Conservation (phyloP, 2,329 filamentous ascomycete species). For the Penicillium expansum region DNA sequence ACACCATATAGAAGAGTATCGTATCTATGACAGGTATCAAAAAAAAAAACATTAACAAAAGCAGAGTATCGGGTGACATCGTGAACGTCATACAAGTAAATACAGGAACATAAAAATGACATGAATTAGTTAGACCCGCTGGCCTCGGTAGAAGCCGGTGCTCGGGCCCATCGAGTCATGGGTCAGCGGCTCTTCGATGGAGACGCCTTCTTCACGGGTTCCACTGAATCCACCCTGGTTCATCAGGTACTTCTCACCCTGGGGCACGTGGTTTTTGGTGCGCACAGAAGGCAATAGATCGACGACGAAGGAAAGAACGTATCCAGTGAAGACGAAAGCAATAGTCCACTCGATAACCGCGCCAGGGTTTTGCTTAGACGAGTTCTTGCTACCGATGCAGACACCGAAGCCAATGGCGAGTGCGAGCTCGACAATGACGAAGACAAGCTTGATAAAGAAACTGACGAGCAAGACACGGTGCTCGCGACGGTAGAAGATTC, state of each 20-base stretch:
- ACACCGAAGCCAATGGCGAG: constrained; percentile 68
- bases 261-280: constrained; percentile 52
- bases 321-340: constrained; percentile 81
- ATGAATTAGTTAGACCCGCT: constrained; percentile 23
- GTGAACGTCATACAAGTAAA: constrained; percentile 5
- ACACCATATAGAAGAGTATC: too few species aligned
- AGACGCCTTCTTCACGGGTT: constrained; percentile 14
- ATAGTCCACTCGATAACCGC: constrained; percentile 79
- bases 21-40: constrained; percentile 2
- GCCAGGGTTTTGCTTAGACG: constrained; percentile 58
- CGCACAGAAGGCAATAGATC: constrained; percentile 78
- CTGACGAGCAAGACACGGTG: constrained; percentile 70
- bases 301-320: constrained; percentile 80
- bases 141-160: constrained; percentile 28
- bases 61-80: constrained; percentile 5
- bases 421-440: constrained; percentile 75
- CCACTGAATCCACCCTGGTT: constrained; percentile 11
- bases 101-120: background rate
- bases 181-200: constrained; percentile 39
- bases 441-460: constrained; percentile 83
- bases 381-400: constrained; percentile 44
- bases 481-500: constrained; percentile 69
- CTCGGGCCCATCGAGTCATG: constrained; percentile 38
- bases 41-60: constrained; percentile 1
- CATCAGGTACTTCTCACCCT: constrained; percentile 40